phyloP scores from a whole-genome alignment of 139 green algal genomes.

The Chlamydomonas sp. region DNA sequence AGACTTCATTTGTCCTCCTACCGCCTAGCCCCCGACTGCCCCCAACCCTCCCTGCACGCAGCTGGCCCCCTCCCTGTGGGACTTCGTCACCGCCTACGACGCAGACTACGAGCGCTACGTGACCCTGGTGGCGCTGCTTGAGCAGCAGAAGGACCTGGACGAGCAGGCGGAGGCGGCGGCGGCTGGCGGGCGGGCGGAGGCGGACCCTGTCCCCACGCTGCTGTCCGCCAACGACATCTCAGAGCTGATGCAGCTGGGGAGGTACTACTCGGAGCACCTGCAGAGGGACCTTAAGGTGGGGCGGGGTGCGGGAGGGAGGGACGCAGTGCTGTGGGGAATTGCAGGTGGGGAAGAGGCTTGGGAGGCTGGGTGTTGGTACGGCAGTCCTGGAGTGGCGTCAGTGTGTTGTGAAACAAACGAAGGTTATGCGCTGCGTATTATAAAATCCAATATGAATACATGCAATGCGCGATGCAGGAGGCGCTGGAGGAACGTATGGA shows the following conservation, averaged over 20 bases:
- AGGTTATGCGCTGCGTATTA: too few relatives aligned
- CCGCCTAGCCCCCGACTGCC: background rate
- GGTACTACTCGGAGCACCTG: slow-evolving; percentile 10
- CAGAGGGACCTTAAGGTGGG: slow-evolving; percentile 7
- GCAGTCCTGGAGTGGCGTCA: too few relatives aligned
- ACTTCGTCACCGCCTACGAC: slow-evolving; percentile 25
- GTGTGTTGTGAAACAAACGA: too few relatives aligned
- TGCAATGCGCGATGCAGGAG: background rate
- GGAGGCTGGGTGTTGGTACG: too few relatives aligned
- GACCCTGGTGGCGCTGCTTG: background rate
- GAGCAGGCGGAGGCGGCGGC: background rate
- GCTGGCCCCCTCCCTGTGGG: slow-evolving; percentile 13
- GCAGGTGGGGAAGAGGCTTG: too few relatives aligned
- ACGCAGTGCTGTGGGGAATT: too few relatives aligned
- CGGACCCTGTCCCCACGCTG: background rate
- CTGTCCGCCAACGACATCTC: background rate
- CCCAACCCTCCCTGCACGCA: background rate
- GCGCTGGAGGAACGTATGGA: background rate
- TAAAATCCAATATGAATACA: background rate
- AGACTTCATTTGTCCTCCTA: background rate
- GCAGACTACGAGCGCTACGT: slow-evolving; percentile 19
- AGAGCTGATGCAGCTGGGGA: background rate
- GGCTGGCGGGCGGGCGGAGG: background rate
- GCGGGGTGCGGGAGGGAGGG: background rate
- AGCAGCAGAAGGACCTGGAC: background rate